Conservation (phyloP, 176 grass and related monocot species). For the maize (Zea mays) region Zm-B73-REFERENCE-NAM-5.0 NC_050097.1:185115001-185115500, state of each 20-base stretch:
- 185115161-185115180: too few species aligned
- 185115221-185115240: too few species aligned
- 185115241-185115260: background rate
- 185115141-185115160: background rate
- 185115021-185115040: conserved; percentile 61
- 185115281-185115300: conserved; percentile 42
- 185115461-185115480: background rate
- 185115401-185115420: conserved; percentile 51
- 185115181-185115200: background rate
- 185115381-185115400: background rate
- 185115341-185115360: conserved; percentile 12
- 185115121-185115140: background rate
- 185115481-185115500: conserved; percentile 10
- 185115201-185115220: background rate
- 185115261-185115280: conserved; percentile 40
- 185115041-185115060: conserved; percentile 55
- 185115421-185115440: conserved; percentile 45
- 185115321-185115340: conserved; percentile 11
- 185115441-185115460: background rate
- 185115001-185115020: background rate
- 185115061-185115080: conserved; percentile 50
- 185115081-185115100: conserved; percentile 10
- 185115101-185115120: background rate
- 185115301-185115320: conserved; percentile 48
- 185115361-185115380: conserved; percentile 2